Conservation (phyloP, 768 basidiomycete genomes). For the Trametes cubensis region DNA sequence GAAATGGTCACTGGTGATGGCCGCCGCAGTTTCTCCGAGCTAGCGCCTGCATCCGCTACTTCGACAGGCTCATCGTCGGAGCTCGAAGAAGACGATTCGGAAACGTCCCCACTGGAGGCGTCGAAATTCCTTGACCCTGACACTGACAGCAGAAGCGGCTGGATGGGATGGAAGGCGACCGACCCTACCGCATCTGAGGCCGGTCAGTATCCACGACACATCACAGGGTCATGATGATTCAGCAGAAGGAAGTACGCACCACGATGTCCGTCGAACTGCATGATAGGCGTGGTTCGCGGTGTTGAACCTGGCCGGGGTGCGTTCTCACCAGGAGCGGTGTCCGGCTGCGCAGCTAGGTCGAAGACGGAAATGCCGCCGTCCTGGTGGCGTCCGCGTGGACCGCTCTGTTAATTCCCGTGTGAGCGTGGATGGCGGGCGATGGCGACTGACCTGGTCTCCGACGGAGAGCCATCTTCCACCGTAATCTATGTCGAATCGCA, state of each 20-base stretch:
- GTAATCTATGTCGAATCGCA: conserved; percentile 76
- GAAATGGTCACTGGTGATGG: conserved; percentile 3
- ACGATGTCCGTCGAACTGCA: conserved; percentile 20
- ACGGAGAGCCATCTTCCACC: conserved; percentile 63
- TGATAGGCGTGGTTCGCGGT: conserved; percentile 16
- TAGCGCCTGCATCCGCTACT: background rate
- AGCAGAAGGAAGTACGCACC: conserved; percentile 14
- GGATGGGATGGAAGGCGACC: conserved; percentile 70
- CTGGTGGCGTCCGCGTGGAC: conserved; percentile 39
- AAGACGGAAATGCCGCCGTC: conserved; percentile 63
- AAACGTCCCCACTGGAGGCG: background rate
- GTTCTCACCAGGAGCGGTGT: conserved; percentile 9
- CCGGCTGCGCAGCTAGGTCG: conserved; percentile 41
- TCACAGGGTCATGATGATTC: conserved; percentile 7
- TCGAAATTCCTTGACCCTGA: conserved; percentile 82
- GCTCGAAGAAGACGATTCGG: conserved; percentile 13
- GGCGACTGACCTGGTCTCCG: conserved; percentile 65
- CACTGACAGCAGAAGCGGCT: conserved; percentile 58
- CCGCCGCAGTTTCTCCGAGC: conserved; percentile 3
- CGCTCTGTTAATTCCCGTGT: conserved; percentile 5
- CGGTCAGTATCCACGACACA: conserved; percentile 1
- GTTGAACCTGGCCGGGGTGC: conserved; percentile 11
- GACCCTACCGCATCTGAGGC: conserved; percentile 71
- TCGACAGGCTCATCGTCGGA: conserved; percentile 11
- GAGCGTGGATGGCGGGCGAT: background rate